phyloP scores from a whole-genome alignment of 1,284 basidiomycete genomes.

The Trichosporon faecale region DNA sequence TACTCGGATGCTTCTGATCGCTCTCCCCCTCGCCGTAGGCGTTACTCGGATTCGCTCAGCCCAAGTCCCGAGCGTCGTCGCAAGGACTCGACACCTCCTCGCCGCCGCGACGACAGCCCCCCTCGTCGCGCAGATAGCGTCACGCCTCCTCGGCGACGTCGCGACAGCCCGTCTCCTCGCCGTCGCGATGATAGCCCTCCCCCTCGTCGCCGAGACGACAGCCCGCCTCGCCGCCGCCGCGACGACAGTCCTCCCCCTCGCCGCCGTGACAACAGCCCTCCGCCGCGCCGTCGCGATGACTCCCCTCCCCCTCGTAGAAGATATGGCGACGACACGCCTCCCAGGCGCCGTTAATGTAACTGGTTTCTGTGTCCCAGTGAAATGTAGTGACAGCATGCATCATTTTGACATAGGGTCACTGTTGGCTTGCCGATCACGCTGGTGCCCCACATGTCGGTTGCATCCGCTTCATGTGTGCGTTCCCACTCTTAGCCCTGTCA shows the following conservation, averaged over 20 bases:
- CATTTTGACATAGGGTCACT: neutral
- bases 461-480: neutral
- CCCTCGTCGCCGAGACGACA: constrained; percentile 12
- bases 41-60: constrained; percentile 14
- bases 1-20: constrained; percentile 19
- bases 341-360: constrained; percentile 8
- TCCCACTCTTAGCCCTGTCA: neutral
- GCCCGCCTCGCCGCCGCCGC: constrained; percentile 9
- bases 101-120: constrained; percentile 18
- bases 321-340: neutral
- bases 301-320: constrained; percentile 14
- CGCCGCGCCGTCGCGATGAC: constrained; percentile 11
- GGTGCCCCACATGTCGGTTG: constrained; percentile 7
- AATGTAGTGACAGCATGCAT: neutral
- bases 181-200: constrained; percentile 15
- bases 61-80: constrained; percentile 26
- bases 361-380: neutral
- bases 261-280: constrained; percentile 13
- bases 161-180: constrained; percentile 25
- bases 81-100: constrained; percentile 24
- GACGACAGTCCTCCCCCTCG: constrained; percentile 4
- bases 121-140: constrained; percentile 21
- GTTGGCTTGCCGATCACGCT: neutral
- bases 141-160: constrained; percentile 26
- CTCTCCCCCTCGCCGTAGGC: constrained; percentile 17